Conservation (phyloP, 805 yeast species). For the Brettanomyces nanus region DNA sequence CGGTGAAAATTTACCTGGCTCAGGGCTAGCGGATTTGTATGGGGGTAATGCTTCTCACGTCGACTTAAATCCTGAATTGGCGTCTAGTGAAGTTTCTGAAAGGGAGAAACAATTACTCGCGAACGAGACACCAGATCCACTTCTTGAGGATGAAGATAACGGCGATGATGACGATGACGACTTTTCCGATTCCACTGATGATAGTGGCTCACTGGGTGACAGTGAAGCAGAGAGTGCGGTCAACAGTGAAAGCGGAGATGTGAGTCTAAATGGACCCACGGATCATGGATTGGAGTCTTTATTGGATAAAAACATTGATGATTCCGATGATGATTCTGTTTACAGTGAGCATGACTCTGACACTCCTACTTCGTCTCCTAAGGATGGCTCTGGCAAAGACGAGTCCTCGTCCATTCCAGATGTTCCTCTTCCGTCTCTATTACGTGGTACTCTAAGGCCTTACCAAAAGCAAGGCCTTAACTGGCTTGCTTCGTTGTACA, state of each 20-base stretch:
- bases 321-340: conserved; percentile 30
- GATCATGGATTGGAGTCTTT: conserved; percentile 28
- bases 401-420: conserved; percentile 41
- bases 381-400: conserved; percentile 17
- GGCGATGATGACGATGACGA: conserved; percentile 4
- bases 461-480: conserved; percentile 95
- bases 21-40: conserved; percentile 27
- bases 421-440: conserved; percentile 68
- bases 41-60: conserved; percentile 15
- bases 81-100: conserved; percentile 21
- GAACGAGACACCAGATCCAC: conserved; percentile 14
- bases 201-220: conserved; percentile 5
- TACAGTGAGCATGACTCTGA: conserved; percentile 21
- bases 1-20: conserved; percentile 8
- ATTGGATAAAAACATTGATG: conserved; percentile 24
- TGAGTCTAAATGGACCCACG: not conserved
- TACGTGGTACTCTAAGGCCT: conserved; percentile 77
- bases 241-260: conserved; percentile 11
- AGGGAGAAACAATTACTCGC: conserved; percentile 14
- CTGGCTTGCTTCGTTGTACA: conserved; percentile 92
- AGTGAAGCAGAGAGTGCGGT: conserved; percentile 7
- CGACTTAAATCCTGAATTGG: not conserved
- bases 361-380: conserved; percentile 32
- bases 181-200: not conserved
- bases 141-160: conserved; percentile 15